Evolutionary conservation across 331 rosid species (phyloP).

Genomic region (Malus hybrid): DNA sequence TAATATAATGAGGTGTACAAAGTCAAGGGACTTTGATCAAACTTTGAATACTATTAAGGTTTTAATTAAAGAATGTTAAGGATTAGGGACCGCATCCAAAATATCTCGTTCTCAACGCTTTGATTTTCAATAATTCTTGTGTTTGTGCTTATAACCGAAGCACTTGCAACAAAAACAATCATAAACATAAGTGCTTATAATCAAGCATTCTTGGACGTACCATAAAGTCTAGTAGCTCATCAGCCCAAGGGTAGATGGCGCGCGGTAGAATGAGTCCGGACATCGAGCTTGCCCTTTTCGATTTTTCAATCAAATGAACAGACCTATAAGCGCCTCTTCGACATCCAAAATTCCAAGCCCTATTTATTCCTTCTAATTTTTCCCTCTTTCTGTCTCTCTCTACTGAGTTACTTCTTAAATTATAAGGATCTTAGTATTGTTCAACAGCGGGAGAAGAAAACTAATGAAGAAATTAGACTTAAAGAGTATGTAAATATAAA

Average conservation of each 20-base stretch:
- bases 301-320: neutral
- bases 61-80: too few species aligned
- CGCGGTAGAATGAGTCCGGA: neutral
- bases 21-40: too few species aligned
- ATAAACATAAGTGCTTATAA: too few species aligned
- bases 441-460: slow-evolving; percentile 76
- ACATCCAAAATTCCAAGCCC: neutral
- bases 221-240: neutral
- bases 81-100: too few species aligned
- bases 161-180: too few species aligned
- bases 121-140: too few species aligned
- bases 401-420: neutral
- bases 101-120: too few species aligned
- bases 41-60: too few species aligned
- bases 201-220: too few species aligned
- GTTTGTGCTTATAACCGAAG: too few species aligned
- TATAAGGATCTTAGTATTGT: slow-evolving; percentile 74
- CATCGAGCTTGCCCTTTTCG: neutral
- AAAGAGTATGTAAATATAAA: slow-evolving; percentile 41
- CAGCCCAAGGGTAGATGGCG: neutral
- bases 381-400: neutral
- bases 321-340: neutral
- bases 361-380: neutral
- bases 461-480: slow-evolving; percentile 58
- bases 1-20: too few species aligned